Evolutionary conservation across 371 early-diverging fungal genomes (phyloP).

Genomic region (Apophysomyces trapeziformis): DNA sequence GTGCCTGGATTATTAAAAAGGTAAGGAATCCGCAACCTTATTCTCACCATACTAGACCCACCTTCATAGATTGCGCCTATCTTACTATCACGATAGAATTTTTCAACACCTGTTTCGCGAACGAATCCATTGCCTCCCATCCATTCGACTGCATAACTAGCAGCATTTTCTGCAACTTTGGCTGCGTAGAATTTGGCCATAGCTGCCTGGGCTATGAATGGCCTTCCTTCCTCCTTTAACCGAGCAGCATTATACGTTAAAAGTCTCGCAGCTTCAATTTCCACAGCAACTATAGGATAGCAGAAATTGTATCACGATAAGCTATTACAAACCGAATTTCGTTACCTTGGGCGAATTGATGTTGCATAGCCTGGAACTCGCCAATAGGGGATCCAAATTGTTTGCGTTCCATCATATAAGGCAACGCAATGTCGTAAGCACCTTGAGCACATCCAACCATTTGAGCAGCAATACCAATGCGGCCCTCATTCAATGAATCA

Average conservation of each 20-base stretch:
- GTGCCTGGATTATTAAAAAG: constrained; percentile 39
- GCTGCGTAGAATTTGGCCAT: constrained; percentile 96
- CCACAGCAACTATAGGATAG: constrained; percentile 64
- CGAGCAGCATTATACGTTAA: constrained; percentile 97
- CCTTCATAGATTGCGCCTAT: constrained; percentile 83
- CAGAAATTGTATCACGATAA: background rate
- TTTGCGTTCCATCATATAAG: constrained; percentile 93
- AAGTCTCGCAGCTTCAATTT: constrained; percentile 94
- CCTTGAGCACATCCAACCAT: constrained; percentile 97
- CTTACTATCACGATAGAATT: constrained; percentile 94
- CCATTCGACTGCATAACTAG: constrained; percentile 94
- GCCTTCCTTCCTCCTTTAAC: constrained; percentile 88
- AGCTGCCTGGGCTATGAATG: constrained; percentile 92
- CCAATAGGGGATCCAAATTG: constrained; percentile 88
- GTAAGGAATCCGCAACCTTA: too few relatives aligned
- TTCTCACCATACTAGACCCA: background rate
- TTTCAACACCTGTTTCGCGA: constrained; percentile 76
- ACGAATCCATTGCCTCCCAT: constrained; percentile 97
- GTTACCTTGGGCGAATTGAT: constrained; percentile 87
- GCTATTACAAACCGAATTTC: background rate
- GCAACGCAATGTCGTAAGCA: constrained; percentile 84
- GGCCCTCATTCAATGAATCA: constrained; percentile 94
- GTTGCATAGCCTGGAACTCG: constrained; percentile 95
- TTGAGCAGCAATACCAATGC: constrained; percentile 97
- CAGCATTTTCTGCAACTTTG: constrained; percentile 90